Evolutionary conservation across 2,329 filamentous ascomycete species (phyloP).

Genomic region (Cytospora schulzeri): DNA sequence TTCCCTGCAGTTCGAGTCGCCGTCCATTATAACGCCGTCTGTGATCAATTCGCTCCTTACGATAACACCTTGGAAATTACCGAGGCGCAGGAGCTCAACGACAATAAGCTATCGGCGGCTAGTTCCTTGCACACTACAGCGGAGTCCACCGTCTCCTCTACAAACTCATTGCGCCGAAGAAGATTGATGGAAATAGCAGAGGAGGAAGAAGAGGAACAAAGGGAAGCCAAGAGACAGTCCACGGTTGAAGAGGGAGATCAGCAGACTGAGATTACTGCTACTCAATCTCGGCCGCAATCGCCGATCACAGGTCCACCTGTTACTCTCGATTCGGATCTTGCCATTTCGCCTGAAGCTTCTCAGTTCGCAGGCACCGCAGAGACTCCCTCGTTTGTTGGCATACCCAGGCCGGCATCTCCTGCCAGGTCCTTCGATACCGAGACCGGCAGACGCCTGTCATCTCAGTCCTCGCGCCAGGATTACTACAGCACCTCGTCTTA

Average conservation of each 20-base stretch:
- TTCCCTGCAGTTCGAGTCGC: constrained; percentile 71
- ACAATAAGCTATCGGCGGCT: constrained; percentile 82
- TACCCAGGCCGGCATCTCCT: constrained; percentile 48
- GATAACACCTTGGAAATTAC: constrained; percentile 82
- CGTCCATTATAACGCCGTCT: constrained; percentile 68
- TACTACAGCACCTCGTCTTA: constrained; percentile 53
- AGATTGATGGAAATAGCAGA: constrained; percentile 93
- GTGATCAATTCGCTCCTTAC: constrained; percentile 78
- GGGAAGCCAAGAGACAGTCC: constrained; percentile 61
- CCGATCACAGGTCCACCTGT: constrained; percentile 44
- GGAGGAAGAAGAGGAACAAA: constrained; percentile 74
- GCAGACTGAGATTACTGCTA: constrained; percentile 31
- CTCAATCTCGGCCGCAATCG: constrained; percentile 35
- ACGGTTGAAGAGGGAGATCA: constrained; percentile 50
- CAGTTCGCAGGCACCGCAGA: constrained; percentile 53
- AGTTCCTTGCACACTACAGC: constrained; percentile 89
- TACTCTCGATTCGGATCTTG: constrained; percentile 55
- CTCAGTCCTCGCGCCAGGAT: constrained; percentile 55
- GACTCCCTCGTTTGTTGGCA: constrained; percentile 55
- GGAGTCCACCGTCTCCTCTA: constrained; percentile 82
- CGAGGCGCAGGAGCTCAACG: constrained; percentile 76
- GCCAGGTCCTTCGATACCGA: constrained; percentile 46
- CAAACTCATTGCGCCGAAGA: constrained; percentile 74
- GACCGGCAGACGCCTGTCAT: constrained; percentile 47
- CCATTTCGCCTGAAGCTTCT: constrained; percentile 51